Evolutionary conservation across 345 rosid species (phyloP), one percentile per base, ranked within the genome.

Genomic region (Noccaea caerulescens): DNA sequence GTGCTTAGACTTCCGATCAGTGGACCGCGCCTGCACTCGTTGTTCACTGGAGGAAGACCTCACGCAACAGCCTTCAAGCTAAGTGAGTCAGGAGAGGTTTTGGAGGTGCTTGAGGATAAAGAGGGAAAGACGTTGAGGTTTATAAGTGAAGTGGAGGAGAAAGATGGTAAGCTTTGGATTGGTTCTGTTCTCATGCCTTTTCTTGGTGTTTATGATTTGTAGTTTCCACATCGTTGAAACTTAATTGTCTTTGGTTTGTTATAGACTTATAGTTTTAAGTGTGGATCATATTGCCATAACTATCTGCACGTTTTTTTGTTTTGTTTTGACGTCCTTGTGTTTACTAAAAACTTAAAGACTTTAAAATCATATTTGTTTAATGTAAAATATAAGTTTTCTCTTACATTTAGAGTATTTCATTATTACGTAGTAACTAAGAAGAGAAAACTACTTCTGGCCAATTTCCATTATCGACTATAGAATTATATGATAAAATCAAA

Each of bases 111-210:
- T 20, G 87, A 86, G 62, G 87, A 88, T 70, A 54, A 42, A 38
- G 84, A 84, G 36, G 88, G 85, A 47, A 87, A 82, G 76, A 78
- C 27, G 23, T 57, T 88, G 74, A 80, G 80, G 72, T 81, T 82
- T 56, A 80, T 89, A 8, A 88, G 97, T 68, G 93, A 91, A 82
- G 83, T 87, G 39, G 91, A 85, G 76, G 93, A 88, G 78, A 80
- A 82, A 57, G 83, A 83, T 65, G 86, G 88, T 3, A 77, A 76
- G 69, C 64, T 90, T 56, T 90, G 89, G 92, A 75, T 88, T 6
- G 97, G 88, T 5, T 88, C 97, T 36, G 85, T 85, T 54, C 66
- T 80, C 71, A 76, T 81, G 86, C 88, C 94, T 64, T 85, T 82
- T 59, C 32, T 88, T 53, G 93, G 83, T 55, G 51, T 86, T 27